A percentile compares a stretch with the other conserved stretches of the same genome.
Evolutionary conservation across 2,329 filamentous ascomycete species (phyloP).

Genomic region (Lojkania enalia): DNA sequence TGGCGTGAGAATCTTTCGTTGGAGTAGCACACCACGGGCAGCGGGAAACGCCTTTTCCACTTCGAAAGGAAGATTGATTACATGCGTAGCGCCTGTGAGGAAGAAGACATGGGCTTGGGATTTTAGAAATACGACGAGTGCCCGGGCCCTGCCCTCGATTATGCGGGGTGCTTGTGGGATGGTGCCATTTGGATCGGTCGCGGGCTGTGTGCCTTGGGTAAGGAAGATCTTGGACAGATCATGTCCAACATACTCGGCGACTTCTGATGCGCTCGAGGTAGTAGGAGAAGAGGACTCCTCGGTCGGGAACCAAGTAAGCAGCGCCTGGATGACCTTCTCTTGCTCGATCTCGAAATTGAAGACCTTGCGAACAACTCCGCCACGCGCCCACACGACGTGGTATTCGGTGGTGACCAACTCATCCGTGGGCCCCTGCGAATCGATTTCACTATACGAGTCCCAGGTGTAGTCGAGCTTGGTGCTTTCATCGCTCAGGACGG

Average conservation of each 20-base stretch:
- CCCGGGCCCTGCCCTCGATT: constrained; percentile 48
- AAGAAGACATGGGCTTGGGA: constrained; percentile 95
- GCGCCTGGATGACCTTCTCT: constrained; percentile 80
- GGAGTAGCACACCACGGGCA: constrained; percentile 80
- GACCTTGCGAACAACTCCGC: constrained; percentile 79
- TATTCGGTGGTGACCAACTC: constrained; percentile 76
- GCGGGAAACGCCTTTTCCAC: constrained; percentile 84
- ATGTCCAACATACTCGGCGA: constrained; percentile 16
- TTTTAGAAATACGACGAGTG: constrained; percentile 87
- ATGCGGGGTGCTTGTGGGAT: constrained; percentile 20
- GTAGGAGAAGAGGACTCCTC: constrained; percentile 27
- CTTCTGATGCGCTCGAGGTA: constrained; percentile 12
- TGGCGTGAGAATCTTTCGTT: constrained; percentile 70
- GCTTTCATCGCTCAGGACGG: constrained; percentile 71
- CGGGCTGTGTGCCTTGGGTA: constrained; percentile 39
- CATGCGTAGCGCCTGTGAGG: constrained; percentile 81
- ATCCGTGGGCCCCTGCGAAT: constrained; percentile 63
- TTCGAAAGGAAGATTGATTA: constrained; percentile 92
- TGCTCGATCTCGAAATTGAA: constrained; percentile 87
- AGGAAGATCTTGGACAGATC: constrained; percentile 28
- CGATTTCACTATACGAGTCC: constrained; percentile 62
- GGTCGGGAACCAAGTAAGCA: constrained; percentile 79
- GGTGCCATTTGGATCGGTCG: constrained; percentile 29
- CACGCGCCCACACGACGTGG: constrained; percentile 87
- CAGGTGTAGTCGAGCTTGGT: constrained; percentile 71